phyloP scores from a whole-genome alignment of 202 grass and related monocot genomes.

The Carex arenaria region DNA sequence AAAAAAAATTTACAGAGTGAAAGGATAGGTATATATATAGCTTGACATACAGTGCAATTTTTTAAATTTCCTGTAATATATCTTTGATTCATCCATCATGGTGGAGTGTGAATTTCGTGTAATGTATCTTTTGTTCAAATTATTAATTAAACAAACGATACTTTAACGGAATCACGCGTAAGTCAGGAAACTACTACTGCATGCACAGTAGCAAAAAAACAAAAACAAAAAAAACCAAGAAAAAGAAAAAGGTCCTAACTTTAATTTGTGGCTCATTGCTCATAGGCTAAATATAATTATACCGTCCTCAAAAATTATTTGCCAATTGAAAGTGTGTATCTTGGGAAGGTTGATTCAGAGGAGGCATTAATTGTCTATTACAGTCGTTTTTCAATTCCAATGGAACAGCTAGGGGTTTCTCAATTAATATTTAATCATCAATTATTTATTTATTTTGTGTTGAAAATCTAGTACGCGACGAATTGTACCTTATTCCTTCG shows the following conservation, averaged over 20 bases:
- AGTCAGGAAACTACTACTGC: background rate
- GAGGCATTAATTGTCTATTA: too few relatives aligned
- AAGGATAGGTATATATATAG: too few relatives aligned
- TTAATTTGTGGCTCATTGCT: background rate
- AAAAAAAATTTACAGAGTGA: too few relatives aligned
- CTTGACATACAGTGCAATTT: too few relatives aligned
- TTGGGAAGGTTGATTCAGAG: too few relatives aligned
- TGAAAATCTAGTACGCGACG: background rate
- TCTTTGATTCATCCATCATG: background rate
- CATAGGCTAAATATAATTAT: background rate
- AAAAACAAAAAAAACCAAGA: background rate
- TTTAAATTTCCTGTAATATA: too few relatives aligned
- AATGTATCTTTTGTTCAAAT: background rate
- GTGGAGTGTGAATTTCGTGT: background rate
- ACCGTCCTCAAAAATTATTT: background rate
- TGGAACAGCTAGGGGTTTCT: background rate
- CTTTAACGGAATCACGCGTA: background rate
- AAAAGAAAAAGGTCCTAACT: background rate
- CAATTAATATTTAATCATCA: background rate
- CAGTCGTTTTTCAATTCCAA: too few relatives aligned
- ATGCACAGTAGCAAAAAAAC: background rate
- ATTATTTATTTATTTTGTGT: background rate
- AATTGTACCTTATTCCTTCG: background rate
- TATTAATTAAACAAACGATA: background rate
- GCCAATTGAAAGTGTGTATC: too few relatives aligned